Evolutionary conservation across 2,329 filamentous ascomycete species (phyloP).

Genomic region (Sporothrix brasiliensis): DNA sequence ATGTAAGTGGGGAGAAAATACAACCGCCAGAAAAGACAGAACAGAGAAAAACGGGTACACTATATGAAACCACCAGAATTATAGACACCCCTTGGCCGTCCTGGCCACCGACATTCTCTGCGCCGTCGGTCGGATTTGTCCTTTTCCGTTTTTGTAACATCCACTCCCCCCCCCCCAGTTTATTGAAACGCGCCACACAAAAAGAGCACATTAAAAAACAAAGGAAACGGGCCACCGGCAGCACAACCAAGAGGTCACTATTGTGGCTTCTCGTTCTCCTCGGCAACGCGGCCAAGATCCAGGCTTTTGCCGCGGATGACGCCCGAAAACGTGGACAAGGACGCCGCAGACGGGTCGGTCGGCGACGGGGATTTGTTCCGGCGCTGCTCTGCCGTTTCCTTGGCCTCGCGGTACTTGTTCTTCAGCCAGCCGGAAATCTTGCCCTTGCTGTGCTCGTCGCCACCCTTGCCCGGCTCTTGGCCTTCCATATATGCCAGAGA

Average conservation of each 20-base stretch:
- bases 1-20: neutral
- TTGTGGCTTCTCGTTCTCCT: conserved; percentile 30
- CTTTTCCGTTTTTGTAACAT: neutral
- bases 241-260: neutral
- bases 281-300: conserved; percentile 31
- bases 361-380: conserved; percentile 60
- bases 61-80: neutral
- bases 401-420: conserved; percentile 62
- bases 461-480: conserved; percentile 45
- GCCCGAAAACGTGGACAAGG: conserved; percentile 4
- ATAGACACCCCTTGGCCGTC: neutral
- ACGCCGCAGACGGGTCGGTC: conserved; percentile 18
- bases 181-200: neutral
- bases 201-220: neutral
- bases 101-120: neutral
- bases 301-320: conserved; percentile 32
- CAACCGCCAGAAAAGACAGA: neutral
- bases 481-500: conserved; percentile 46
- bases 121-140: neutral
- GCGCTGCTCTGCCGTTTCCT: conserved; percentile 58
- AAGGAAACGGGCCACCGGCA: neutral
- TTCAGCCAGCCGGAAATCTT: conserved; percentile 60
- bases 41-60: neutral
- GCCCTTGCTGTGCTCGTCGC: conserved; percentile 52
- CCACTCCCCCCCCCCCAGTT: neutral